Conservation (phyloP, 2,329 filamentous ascomycete species). For the Paraphoma chrysanthemicola region DNA sequence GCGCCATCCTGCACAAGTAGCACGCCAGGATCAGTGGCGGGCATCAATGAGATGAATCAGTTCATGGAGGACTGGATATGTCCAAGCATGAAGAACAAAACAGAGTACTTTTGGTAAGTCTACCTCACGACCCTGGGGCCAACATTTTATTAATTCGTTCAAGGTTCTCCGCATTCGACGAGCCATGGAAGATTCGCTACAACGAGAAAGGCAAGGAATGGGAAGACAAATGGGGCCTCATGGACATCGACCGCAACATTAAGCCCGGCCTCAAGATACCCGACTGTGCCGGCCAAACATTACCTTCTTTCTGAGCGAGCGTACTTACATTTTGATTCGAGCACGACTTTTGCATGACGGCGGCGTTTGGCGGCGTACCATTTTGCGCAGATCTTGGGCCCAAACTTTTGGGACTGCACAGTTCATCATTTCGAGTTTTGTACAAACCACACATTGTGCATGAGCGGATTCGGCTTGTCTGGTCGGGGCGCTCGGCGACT, state of each 20-base stretch:
- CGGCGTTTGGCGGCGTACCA: slow-evolving; percentile 30
- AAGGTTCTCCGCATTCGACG: slow-evolving; percentile 92
- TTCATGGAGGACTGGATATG: slow-evolving; percentile 90
- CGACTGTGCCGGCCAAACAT: slow-evolving; percentile 77
- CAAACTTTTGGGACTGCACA: slow-evolving; percentile 1
- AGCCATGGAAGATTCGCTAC: slow-evolving; percentile 88
- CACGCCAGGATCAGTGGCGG: slow-evolving; percentile 72
- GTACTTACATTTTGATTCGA: neutral
- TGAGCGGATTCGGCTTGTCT: neutral
- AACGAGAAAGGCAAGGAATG: slow-evolving; percentile 73
- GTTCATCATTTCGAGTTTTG: slow-evolving; percentile 16
- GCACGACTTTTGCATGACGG: slow-evolving; percentile 23
- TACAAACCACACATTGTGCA: slow-evolving; percentile 17
- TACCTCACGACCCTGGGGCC: neutral
- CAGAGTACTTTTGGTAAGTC: slow-evolving; percentile 87
- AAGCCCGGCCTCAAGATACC: slow-evolving; percentile 87
- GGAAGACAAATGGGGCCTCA: slow-evolving; percentile 95
- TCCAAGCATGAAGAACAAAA: slow-evolving; percentile 77
- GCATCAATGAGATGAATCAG: slow-evolving; percentile 80
- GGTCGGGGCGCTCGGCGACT: neutral
- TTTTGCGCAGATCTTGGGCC: slow-evolving; percentile 21
- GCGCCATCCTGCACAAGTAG: slow-evolving; percentile 60
- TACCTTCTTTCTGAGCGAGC: slow-evolving; percentile 15
- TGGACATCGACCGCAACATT: slow-evolving; percentile 83
- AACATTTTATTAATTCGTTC: slow-evolving; percentile 4